Evolutionary conservation across 257 asterid genomes (phyloP).

Genomic region (Penstemon newberryi): DNA sequence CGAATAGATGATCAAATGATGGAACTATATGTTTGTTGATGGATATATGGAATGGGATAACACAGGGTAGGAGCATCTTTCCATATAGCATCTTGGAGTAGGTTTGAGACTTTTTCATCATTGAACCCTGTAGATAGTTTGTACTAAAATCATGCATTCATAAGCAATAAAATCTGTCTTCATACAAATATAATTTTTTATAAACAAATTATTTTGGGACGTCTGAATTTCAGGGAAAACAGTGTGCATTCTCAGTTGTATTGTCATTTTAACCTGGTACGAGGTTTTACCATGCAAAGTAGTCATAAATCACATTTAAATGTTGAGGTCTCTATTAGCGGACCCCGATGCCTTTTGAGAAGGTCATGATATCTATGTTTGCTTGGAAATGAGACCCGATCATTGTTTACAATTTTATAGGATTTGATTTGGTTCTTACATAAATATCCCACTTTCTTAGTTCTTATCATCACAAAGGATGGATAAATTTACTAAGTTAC

Average conservation of each 20-base stretch:
- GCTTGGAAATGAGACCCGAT: not conserved
- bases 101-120: conserved; percentile 7
- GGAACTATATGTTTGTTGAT: conserved; percentile 16
- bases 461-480: not conserved
- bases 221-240: not conserved
- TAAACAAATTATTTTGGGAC: not conserved
- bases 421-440: conserved; percentile 3
- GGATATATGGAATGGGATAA: conserved; percentile 11
- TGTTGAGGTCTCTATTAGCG: not conserved
- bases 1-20: not conserved
- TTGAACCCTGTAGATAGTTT: conserved; percentile 1
- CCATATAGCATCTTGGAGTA: conserved; percentile 5
- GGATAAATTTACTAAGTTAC: not conserved
- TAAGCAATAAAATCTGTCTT: not conserved
- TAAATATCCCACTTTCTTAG: not conserved
- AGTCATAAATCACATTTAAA: not conserved
- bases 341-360: not conserved
- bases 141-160: not conserved
- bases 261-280: not conserved
- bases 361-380: not conserved
- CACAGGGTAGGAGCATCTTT: not conserved
- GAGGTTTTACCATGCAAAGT: not conserved
- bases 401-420: not conserved
- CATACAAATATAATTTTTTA: not conserved
- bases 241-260: not conserved